Conservation (phyloP, 345 rosid genomes). For the Bruguiera parviflora region DNA sequence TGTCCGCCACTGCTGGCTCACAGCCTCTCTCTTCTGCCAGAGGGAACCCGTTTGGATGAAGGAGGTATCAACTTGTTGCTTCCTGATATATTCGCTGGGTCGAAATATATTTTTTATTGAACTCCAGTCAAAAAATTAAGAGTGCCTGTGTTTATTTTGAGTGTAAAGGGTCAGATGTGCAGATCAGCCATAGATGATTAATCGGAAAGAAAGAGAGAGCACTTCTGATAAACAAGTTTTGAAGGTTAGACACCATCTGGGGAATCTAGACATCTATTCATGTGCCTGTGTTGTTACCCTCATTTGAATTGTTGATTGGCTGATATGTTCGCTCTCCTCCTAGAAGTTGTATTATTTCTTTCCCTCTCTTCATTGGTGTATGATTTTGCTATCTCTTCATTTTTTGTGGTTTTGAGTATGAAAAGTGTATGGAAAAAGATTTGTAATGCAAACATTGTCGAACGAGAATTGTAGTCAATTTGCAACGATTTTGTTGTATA, state of each 20-base stretch:
- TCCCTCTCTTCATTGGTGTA: slow-evolving; percentile 12
- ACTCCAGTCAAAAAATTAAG: slow-evolving; percentile 16
- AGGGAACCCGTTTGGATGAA: slow-evolving; percentile 71
- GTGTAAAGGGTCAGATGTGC: slow-evolving; percentile 19
- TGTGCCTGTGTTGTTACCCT: slow-evolving; percentile 12
- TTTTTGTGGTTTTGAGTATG: slow-evolving; percentile 22
- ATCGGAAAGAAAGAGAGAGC: slow-evolving; percentile 1
- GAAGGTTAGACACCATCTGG: slow-evolving; percentile 1
- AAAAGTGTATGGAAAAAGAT: slow-evolving; percentile 10
- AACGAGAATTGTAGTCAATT: background rate
- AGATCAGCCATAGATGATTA: slow-evolving; percentile 9
- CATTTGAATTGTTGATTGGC: slow-evolving; percentile 17
- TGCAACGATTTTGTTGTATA: too few species aligned
- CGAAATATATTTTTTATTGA: slow-evolving; percentile 13
- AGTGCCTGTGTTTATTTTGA: slow-evolving; percentile 1
- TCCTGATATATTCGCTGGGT: slow-evolving; percentile 20
- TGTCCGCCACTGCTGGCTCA: slow-evolving; percentile 34
- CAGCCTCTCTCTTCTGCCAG: slow-evolving; percentile 50
- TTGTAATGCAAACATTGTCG: slow-evolving; percentile 17
- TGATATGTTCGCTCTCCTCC: slow-evolving; percentile 13
- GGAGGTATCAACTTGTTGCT: slow-evolving; percentile 43
- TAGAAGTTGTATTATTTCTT: slow-evolving; percentile 14
- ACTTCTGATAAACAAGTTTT: background rate
- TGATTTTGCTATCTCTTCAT: slow-evolving; percentile 20
- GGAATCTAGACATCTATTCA: slow-evolving; percentile 11